phyloP scores from a whole-genome alignment of 169 alveolate genomes.

The Plasmodium chabaudi region DNA sequence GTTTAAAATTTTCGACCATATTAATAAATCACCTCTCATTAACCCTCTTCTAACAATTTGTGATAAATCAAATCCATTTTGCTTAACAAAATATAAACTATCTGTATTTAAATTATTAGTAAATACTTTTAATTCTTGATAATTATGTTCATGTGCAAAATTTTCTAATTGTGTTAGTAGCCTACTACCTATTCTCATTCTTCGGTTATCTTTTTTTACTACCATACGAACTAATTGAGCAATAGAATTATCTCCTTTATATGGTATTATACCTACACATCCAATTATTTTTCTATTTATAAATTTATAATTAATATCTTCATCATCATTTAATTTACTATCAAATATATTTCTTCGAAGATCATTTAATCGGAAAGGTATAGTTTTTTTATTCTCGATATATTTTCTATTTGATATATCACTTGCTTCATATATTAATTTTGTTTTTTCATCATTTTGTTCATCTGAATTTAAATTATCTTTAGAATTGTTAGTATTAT shows the following conservation, averaged over 20 bases:
- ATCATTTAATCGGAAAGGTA: constrained; percentile 38
- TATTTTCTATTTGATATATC: constrained; percentile 28
- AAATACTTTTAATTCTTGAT: constrained; percentile 88
- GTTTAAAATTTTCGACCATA: constrained; percentile 88
- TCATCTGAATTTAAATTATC: background rate
- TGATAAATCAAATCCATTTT: constrained; percentile 88
- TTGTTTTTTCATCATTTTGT: constrained; percentile 12
- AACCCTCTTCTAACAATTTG: constrained; percentile 91
- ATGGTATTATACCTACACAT: constrained; percentile 90
- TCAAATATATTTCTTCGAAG: constrained; percentile 34
- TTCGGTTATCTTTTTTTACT: constrained; percentile 87
- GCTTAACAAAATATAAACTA: constrained; percentile 89
- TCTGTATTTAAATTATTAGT: constrained; percentile 91
- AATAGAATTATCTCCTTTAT: constrained; percentile 84
- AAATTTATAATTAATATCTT: constrained; percentile 27
- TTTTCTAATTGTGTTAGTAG: constrained; percentile 89
- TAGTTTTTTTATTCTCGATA: constrained; percentile 21
- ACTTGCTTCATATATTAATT: constrained; percentile 14
- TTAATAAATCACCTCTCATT: constrained; percentile 91
- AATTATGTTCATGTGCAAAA: constrained; percentile 89
- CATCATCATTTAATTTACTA: constrained; percentile 32
- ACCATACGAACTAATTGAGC: constrained; percentile 91
- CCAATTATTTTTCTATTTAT: constrained; percentile 84
- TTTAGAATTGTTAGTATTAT: background rate
- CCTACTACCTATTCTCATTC: constrained; percentile 91